Percentiles rank a stretch among this genome's conserved stretches.
phyloP scores from a whole-genome alignment of 2,329 filamentous ascomycete species.

The Penicillium crustosum region DNA sequence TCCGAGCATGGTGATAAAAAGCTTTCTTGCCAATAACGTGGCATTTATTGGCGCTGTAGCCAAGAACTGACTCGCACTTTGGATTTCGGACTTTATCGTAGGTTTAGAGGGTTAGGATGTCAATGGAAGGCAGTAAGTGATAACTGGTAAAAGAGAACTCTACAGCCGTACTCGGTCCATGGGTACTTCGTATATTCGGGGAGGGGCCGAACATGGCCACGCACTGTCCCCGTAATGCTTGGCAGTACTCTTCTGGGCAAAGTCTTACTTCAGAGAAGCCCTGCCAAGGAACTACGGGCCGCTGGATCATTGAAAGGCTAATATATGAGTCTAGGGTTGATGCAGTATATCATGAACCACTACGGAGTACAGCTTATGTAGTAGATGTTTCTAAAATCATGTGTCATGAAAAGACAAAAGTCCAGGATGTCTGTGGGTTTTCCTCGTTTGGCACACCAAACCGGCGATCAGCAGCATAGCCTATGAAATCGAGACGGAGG shows the following conservation, averaged over 20 bases:
- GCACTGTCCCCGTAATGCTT: not conserved
- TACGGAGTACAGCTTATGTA: too few relatives aligned
- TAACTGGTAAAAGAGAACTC: not conserved
- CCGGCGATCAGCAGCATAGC: not conserved
- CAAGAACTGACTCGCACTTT: constrained; percentile 5
- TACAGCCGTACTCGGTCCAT: not conserved
- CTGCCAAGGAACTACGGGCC: constrained; percentile 17
- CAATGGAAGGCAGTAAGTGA: not conserved
- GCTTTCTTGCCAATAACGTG: constrained; percentile 18
- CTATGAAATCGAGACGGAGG: not conserved
- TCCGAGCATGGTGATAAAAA: constrained; percentile 6
- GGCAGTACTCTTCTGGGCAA: not conserved
- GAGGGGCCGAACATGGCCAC: not conserved
- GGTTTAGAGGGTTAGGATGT: not conserved
- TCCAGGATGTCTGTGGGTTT: not conserved
- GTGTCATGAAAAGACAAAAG: not conserved
- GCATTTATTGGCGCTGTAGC: constrained; percentile 13
- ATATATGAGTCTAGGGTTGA: not conserved
- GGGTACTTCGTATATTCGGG: not conserved
- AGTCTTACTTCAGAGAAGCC: constrained; percentile 12
- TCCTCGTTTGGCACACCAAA: not conserved
- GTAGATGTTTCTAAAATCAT: not conserved
- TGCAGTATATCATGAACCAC: not conserved
- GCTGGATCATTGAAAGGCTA: constrained; percentile 12
- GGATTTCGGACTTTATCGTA: constrained; percentile 4